phyloP scores from a whole-genome alignment of 306 rosid species.

The Quercus agrifolia region DNA sequence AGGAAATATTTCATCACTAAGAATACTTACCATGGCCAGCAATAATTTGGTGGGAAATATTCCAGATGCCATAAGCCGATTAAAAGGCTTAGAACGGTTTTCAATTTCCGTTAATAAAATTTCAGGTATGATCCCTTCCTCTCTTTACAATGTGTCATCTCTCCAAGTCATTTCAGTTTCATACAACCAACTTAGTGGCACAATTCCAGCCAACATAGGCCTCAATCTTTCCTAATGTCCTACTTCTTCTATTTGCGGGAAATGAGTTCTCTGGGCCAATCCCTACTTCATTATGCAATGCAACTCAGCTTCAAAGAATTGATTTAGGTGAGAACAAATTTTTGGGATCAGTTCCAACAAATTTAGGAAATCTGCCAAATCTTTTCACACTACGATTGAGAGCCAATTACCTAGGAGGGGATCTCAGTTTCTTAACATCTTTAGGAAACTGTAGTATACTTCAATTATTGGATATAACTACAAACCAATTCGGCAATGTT shows the following conservation, averaged over 20 bases:
- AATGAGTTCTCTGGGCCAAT: too few species aligned
- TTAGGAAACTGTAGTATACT: slow-evolving; percentile 27
- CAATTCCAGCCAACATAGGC: slow-evolving; percentile 8
- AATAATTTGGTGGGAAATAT: slow-evolving; percentile 30
- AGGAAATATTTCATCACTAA: slow-evolving; percentile 36
- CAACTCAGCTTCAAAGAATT: too few species aligned
- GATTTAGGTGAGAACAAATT: too few species aligned
- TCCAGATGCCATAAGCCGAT: slow-evolving; percentile 24
- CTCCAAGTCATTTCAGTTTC: too few species aligned
- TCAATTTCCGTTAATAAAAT: neutral
- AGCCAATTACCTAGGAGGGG: slow-evolving; percentile 14
- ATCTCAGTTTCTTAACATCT: slow-evolving; percentile 21
- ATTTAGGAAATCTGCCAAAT: slow-evolving; percentile 10
- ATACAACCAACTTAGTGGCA: too few species aligned
- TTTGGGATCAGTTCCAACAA: too few species aligned
- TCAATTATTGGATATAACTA: neutral
- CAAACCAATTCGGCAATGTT: slow-evolving; percentile 34
- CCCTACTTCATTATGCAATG: too few species aligned
- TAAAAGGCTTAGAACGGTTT: neutral
- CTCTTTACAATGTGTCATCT: slow-evolving; percentile 15
- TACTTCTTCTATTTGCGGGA: too few species aligned
- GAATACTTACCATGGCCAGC: neutral
- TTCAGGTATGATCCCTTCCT: slow-evolving; percentile 20
- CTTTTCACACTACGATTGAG: neutral
- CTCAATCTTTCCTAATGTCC: neutral